Percentiles rank a stretch among this genome's conserved stretches.
Conservation (phyloP, 2,329 filamentous ascomycete species). For the Phaeophleospora eucalypticola region DNA sequence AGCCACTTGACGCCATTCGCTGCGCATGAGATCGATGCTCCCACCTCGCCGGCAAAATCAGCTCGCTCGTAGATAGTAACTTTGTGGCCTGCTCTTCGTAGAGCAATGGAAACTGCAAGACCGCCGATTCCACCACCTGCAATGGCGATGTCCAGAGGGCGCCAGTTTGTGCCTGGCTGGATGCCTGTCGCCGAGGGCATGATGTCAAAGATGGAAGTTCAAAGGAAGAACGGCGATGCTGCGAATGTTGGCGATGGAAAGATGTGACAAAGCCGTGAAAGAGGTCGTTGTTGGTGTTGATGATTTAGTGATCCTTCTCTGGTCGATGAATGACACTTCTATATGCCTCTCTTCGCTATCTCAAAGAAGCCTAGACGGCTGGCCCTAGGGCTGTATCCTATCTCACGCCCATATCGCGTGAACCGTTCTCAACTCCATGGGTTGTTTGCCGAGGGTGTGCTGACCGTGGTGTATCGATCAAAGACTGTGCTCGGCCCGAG, state of each 20-base stretch:
- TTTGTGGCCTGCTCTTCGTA: conserved; percentile 51
- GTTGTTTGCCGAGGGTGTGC: too few species aligned
- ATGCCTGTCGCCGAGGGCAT: conserved; percentile 6
- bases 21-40: conserved; percentile 63
- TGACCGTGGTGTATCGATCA: too few species aligned
- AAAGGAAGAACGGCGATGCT: too few species aligned
- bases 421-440: too few species aligned
- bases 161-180: conserved; percentile 21
- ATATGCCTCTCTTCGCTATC: neutral
- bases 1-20: conserved; percentile 68
- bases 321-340: neutral
- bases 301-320: neutral
- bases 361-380: too few species aligned
- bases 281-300: neutral
- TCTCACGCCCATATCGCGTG: too few species aligned
- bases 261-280: too few species aligned
- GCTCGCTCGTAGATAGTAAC: conserved; percentile 61
- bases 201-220: neutral
- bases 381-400: too few species aligned
- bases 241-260: too few species aligned
- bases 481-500: neutral
- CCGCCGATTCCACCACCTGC: conserved; percentile 54
- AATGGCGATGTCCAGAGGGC: conserved; percentile 34
- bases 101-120: conserved; percentile 47
- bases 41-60: conserved; percentile 65